Base-by-base conservation (phyloP, 345 rosid species). In the Eucalyptus dawsonii region DNA sequence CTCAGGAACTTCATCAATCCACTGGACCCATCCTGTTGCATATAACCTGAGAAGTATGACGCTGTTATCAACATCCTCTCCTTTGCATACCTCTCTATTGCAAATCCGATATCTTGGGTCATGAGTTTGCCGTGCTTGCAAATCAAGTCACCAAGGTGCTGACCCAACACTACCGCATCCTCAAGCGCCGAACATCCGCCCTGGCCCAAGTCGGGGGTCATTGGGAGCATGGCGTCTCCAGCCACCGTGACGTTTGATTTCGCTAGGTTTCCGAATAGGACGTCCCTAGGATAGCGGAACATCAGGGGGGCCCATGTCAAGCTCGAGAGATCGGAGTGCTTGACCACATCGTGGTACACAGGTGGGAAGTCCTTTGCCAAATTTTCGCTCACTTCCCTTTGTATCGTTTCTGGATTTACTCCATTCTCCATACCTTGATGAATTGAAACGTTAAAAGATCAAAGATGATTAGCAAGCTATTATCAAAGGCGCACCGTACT, bases 221-320 rank as follows among this genome's bases (percentile, higher is more conserved):
- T 93, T 9, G 94, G 93, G 45, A 94, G 96, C 91, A 93, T 91
- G 21, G 95, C 95, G 45, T 95, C 95, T 3, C 96, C 94, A 0
- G 92, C 94, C 21, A 94, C 91, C 9, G 91, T 91, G 2, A 95
- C 40, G 37, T 92, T 94, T 22, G 90, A 92, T 44, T 87, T 89
- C 87, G 90, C 93, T 13, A 92, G 58, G 14, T 83, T 95, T 72
- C 92, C 92, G 21, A 91, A 86, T 3, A 92, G 13, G 11, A 94
- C 24, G 21, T 92, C 72, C 94, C 94, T 93, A 5, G 94, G 94
- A 40, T 88, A 29, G 88, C 93, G 88, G 9, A 90, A 65, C 91
- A 86, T 76, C 86, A 94, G 40, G 14, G 93, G 91, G 1, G 93
- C 88, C 92, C 91, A 91, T 37, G 92, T 49, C 85, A 93, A 40